Evolutionary conservation across 768 basidiomycete genomes (phyloP).

Genomic region (Cantharellus anzutake): DNA sequence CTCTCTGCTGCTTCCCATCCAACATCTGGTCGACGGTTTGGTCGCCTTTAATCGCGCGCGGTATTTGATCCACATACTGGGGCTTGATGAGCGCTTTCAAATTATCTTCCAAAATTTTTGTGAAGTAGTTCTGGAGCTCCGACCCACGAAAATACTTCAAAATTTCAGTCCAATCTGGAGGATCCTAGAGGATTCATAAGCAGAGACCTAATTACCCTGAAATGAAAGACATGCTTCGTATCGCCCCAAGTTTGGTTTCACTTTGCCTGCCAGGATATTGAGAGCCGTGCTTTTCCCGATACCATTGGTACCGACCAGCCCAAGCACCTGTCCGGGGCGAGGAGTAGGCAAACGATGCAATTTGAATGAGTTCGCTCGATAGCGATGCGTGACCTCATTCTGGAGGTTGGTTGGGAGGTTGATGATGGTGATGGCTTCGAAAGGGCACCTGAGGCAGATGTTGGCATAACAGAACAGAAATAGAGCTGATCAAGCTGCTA

Average conservation of each 20-base stretch:
- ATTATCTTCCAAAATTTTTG: constrained; percentile 96
- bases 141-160: constrained; percentile 97
- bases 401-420: constrained; percentile 96
- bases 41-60: constrained; percentile 79
- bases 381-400: constrained; percentile 92
- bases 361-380: constrained; percentile 97
- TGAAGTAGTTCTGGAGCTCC: constrained; percentile 98
- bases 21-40: constrained; percentile 85
- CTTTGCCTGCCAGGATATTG: constrained; percentile 89
- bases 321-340: constrained; percentile 93
- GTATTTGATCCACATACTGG: constrained; percentile 99
- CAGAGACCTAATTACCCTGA: neutral
- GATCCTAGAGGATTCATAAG: constrained; percentile 36
- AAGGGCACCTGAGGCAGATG: constrained; percentile 57
- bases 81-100: constrained; percentile 98
- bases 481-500: constrained; percentile 15
- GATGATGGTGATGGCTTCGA: constrained; percentile 98
- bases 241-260: constrained; percentile 92
- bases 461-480: neutral
- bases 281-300: constrained; percentile 98
- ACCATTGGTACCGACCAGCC: constrained; percentile 97
- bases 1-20: constrained; percentile 69
- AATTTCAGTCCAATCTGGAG: constrained; percentile 98
- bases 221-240: constrained; percentile 52
- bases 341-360: constrained; percentile 95